Evolutionary conservation across 495 filamentous ascomycete species (phyloP), one percentile per base, ranked within the genome.

Genomic region (Neurospora terricola): DNA sequence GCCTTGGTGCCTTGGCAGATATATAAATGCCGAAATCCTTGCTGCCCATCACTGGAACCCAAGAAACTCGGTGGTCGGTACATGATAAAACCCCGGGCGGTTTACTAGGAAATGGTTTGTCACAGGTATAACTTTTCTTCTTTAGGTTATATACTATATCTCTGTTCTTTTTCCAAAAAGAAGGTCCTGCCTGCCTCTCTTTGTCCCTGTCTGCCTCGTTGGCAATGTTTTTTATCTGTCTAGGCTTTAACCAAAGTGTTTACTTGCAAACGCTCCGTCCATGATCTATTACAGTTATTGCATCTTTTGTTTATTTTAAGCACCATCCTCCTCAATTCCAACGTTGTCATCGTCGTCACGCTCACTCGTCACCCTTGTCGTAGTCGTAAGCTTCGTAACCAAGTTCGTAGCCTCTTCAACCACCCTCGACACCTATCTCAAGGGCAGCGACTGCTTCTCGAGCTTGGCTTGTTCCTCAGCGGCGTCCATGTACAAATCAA

Each of bases 401-500:
- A 66, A 66, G 54, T 66, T 66, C 27, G 10, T 39, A 30, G 59
- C 69, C 21, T 71, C 39, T 45, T 40, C 23, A 18, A 38, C 27
- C 27, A 43, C 36, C 38, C 42, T 21, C 62, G 21, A 72, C 16
- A 21, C 27, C 72, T 38, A 78, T 70, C 74, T 77, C 72, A 78
- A 71, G 12, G 76, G 76, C 54, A 80, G 62, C 4, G 70, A 70
- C 74, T 76, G 68, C 14, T 37, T 48, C 71, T 81, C 77, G 42
- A 80, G 36, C 71, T 75, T 79, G 40, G 75, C 80, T 42, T 83
- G 82, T 71, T 84, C 84, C 74, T 84, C 84, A 8, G 83, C 88
- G 45, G 94, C 94, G 80, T 99, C 96, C 81, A 96, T 93, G 79
- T 96, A 98, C 62, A 99, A 78, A 82, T 99, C 96, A 77, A 99